Conservation (phyloP, 2,329 filamentous ascomycete genomes). For the Ophiocordyceps camponoti-saundersi region DNA sequence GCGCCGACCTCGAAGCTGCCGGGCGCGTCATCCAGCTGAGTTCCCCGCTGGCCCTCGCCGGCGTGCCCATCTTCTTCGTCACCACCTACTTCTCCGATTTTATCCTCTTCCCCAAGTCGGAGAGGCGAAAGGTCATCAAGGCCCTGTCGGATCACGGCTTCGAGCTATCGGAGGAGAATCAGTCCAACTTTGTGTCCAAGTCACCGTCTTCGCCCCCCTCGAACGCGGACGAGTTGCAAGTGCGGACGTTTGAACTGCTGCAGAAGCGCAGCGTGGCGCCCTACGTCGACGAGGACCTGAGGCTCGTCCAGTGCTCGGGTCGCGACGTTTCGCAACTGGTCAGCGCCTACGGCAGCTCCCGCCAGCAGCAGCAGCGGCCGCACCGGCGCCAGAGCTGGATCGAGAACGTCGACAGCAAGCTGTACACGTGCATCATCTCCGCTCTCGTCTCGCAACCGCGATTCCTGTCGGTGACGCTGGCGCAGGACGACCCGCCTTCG, state of each 20-base stretch:
- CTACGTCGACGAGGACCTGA: slow-evolving; percentile 48
- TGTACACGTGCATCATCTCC: slow-evolving; percentile 46
- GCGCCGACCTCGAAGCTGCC: slow-evolving; percentile 77
- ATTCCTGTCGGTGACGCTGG: slow-evolving; percentile 60
- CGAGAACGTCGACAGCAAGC: slow-evolving; percentile 42
- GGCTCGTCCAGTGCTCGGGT: slow-evolving; percentile 70
- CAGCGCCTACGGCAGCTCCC: slow-evolving; percentile 17
- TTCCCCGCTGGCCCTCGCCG: slow-evolving; percentile 74
- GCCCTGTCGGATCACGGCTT: slow-evolving; percentile 69
- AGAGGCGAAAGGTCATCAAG: slow-evolving; percentile 55
- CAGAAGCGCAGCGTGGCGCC: slow-evolving; percentile 60
- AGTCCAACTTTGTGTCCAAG: slow-evolving; percentile 41
- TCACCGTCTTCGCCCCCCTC: slow-evolving; percentile 44
- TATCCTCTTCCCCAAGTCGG: slow-evolving; percentile 70
- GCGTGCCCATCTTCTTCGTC: slow-evolving; percentile 96
- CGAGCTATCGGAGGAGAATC: slow-evolving; percentile 59
- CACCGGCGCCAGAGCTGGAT: slow-evolving; percentile 29
- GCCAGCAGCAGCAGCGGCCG: slow-evolving; percentile 14
- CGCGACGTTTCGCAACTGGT: slow-evolving; percentile 26
- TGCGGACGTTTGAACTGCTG: slow-evolving; percentile 70
- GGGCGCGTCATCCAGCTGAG: slow-evolving; percentile 85
- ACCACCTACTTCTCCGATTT: slow-evolving; percentile 97
- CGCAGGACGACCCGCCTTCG: slow-evolving; percentile 57
- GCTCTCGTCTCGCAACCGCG: slow-evolving; percentile 43
- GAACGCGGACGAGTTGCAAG: slow-evolving; percentile 63